These are phyloP conservation scores for Phialophora macrospora DNA, from an alignment of 2,329 filamentous ascomycete species.

Conservation along the genomic window DNA sequence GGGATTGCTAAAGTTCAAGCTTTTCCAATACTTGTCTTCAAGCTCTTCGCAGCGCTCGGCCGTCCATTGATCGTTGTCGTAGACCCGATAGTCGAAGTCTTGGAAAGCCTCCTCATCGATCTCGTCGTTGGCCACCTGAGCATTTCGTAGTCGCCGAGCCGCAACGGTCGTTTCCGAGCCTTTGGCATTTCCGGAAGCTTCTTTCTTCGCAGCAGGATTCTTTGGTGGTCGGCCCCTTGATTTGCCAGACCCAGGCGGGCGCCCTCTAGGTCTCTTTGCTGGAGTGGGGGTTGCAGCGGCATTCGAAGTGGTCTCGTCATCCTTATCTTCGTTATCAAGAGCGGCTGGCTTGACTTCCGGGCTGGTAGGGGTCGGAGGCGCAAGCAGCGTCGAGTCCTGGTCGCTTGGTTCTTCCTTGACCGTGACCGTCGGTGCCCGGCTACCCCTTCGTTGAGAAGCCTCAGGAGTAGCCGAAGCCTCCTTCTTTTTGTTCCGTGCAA, in stretches of 20 bases:
- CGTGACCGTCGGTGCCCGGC: slow-evolving; percentile 49
- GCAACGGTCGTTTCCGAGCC: slow-evolving; percentile 74
- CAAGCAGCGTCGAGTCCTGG: slow-evolving; percentile 48
- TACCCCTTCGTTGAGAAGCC: slow-evolving; percentile 49
- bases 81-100: slow-evolving; percentile 86
- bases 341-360: slow-evolving; percentile 50
- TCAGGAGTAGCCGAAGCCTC: slow-evolving; percentile 48
- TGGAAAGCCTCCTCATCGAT: slow-evolving; percentile 91
- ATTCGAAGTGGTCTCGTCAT: slow-evolving; percentile 37
- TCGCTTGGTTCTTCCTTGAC: slow-evolving; percentile 48
- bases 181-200: slow-evolving; percentile 56
- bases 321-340: slow-evolving; percentile 42
- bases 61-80: slow-evolving; percentile 82
- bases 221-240: slow-evolving; percentile 48
- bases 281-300: slow-evolving; percentile 42
- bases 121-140: slow-evolving; percentile 74
- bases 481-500: slow-evolving; percentile 52
- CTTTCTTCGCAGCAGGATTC: slow-evolving; percentile 54
- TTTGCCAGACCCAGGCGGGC: slow-evolving; percentile 51
- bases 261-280: slow-evolving; percentile 43
- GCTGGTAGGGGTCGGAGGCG: slow-evolving; percentile 61
- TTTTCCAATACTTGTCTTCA: slow-evolving; percentile 96
- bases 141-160: slow-evolving; percentile 82
- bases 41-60: slow-evolving; percentile 91
- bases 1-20: slow-evolving; percentile 89